Conservation (phyloP, 2,329 filamentous ascomycete genomes). For the Ophiostoma himal-ulmi region DNA sequence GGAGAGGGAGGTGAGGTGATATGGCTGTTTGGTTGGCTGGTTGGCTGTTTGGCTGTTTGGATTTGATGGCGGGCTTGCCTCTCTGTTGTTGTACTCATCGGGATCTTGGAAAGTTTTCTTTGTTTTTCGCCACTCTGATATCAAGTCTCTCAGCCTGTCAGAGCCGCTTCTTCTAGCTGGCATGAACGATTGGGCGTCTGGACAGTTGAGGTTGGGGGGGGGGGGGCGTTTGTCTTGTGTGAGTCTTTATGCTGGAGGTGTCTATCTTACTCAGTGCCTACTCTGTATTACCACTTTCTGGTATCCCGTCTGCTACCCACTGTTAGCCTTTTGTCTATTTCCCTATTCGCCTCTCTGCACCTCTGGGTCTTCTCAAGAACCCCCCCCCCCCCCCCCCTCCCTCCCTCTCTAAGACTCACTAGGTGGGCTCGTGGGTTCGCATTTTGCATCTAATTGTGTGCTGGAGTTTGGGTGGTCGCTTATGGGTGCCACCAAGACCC, state of each 20-base stretch:
- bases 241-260: not conserved
- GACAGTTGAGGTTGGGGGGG: not conserved
- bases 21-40: not conserved
- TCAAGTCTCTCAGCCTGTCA: not conserved
- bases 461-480: not conserved
- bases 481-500: not conserved
- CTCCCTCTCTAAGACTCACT: not conserved
- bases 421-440: not conserved
- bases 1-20: not conserved
- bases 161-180: not conserved
- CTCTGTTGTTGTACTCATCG: not conserved
- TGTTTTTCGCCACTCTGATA: not conserved
- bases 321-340: slow-evolving; percentile 10
- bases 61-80: not conserved
- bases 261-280: not conserved
- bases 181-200: not conserved
- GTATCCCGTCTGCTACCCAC: slow-evolving; percentile 9
- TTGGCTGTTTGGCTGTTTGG: not conserved
- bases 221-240: not conserved
- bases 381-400: no score
- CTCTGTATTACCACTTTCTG: not conserved
- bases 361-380: not conserved
- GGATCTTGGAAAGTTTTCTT: not conserved
- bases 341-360: not conserved
- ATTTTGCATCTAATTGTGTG: not conserved